phyloP scores from a whole-genome alignment of 768 basidiomycete genomes.

The Psilocybe sp. region DNA sequence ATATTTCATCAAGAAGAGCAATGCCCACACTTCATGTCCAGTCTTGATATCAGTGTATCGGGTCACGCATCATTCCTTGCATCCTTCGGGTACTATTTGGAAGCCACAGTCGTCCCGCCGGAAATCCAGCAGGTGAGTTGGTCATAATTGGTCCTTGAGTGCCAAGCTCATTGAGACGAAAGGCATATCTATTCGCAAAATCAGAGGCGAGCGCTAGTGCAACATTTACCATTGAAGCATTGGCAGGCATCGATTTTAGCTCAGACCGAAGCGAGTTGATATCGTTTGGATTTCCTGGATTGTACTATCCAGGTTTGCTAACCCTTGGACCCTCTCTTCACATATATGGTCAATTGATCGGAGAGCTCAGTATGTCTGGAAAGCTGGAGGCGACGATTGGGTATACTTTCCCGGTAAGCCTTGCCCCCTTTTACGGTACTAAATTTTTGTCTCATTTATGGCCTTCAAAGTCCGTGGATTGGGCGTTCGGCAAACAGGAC shows the following conservation, averaged over 20 bases:
- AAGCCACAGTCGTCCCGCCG: slow-evolving; percentile 20
- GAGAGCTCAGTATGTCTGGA: slow-evolving; percentile 14
- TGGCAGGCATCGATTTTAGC: slow-evolving; percentile 12
- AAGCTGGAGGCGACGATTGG: slow-evolving; percentile 10
- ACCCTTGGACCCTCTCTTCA: slow-evolving; percentile 21
- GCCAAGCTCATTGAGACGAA: neutral
- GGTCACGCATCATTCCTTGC: slow-evolving; percentile 7
- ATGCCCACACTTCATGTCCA: slow-evolving; percentile 18
- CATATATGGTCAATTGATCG: slow-evolving; percentile 12
- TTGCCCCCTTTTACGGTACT: neutral
- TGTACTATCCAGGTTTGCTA: slow-evolving; percentile 21
- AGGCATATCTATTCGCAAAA: neutral
- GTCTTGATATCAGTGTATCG: slow-evolving; percentile 16
- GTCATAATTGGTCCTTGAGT: neutral
- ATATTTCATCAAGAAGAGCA: slow-evolving; percentile 20
- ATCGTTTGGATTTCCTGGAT: slow-evolving; percentile 20
- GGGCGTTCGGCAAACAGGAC: slow-evolving; percentile 10
- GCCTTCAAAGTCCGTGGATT: slow-evolving; percentile 4
- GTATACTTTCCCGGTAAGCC: slow-evolving; percentile 11
- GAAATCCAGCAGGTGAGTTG: slow-evolving; percentile 12
- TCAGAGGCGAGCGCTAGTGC: slow-evolving; percentile 14
- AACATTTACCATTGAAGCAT: slow-evolving; percentile 15
- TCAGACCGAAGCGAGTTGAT: slow-evolving; percentile 9
- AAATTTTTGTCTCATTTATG: neutral
- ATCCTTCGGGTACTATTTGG: slow-evolving; percentile 20